Conservation (phyloP, 1,139 yeast genomes). For the Taphrina betulina region DNA sequence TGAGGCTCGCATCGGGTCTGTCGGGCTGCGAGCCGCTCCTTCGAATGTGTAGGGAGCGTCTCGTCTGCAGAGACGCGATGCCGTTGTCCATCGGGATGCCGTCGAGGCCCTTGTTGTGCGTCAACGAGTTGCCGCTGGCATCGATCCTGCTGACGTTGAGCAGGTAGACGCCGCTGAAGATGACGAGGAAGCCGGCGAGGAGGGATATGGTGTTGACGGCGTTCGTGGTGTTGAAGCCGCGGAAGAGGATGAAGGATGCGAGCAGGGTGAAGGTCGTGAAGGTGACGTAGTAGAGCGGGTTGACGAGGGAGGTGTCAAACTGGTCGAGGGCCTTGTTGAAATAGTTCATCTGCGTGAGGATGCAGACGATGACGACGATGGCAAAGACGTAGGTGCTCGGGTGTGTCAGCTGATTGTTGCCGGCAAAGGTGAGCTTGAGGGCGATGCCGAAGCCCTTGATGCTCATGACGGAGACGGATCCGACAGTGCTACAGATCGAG, state of each 20-base stretch:
- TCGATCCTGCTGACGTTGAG: conserved; percentile 49
- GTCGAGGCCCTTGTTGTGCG: conserved; percentile 60
- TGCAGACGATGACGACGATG: conserved; percentile 74
- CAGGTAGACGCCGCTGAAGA: conserved; percentile 82
- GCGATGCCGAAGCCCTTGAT: conserved; percentile 95
- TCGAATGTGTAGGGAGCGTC: conserved; percentile 51
- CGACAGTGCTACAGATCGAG: conserved; percentile 86
- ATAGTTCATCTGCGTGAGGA: conserved; percentile 87
- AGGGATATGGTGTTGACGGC: conserved; percentile 81
- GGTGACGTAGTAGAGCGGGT: conserved; percentile 86
- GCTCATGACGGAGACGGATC: conserved; percentile 87
- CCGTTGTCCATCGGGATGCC: conserved; percentile 84
- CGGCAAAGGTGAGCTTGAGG: conserved; percentile 74
- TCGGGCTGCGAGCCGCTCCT: conserved; percentile 41
- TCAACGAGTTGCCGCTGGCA: conserved; percentile 45
- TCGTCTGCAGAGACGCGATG: conserved; percentile 75
- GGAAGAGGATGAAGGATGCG: conserved; percentile 82
- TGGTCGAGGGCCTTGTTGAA: conserved; percentile 92
- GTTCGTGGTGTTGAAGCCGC: conserved; percentile 82
- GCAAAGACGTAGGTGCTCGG: conserved; percentile 80
- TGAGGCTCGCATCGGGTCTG: conserved; percentile 19
- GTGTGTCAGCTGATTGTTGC: conserved; percentile 88
- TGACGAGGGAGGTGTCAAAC: conserved; percentile 87
- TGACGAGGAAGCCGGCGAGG: conserved; percentile 80
- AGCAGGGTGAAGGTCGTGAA: conserved; percentile 84